Evolutionary conservation across 2,329 filamentous ascomycete species (phyloP).

Genomic region (Coccinonectria pachysandricola): DNA sequence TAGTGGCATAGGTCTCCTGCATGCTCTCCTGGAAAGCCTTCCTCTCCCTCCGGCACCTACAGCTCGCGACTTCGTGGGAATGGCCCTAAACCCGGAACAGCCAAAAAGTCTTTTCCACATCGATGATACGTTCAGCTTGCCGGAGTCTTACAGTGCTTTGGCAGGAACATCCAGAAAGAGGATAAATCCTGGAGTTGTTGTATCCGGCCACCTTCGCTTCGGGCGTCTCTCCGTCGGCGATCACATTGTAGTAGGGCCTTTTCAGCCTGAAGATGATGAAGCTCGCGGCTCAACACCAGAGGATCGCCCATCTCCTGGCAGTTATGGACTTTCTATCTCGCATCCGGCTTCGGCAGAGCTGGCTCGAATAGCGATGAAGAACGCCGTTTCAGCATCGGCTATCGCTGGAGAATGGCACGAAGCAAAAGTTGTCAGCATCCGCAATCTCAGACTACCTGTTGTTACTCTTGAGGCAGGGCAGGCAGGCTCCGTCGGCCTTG

Average conservation of each 20-base stretch:
- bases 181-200: conserved; percentile 53
- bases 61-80: conserved; percentile 43
- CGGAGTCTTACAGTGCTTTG: conserved; percentile 41
- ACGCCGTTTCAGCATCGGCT: conserved; percentile 39
- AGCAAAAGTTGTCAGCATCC: conserved; percentile 73
- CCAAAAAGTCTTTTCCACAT: conserved; percentile 70
- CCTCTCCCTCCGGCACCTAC: conserved; percentile 54
- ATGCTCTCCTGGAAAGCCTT: conserved; percentile 68
- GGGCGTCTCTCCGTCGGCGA: conserved; percentile 72
- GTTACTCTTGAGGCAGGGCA: conserved; percentile 66
- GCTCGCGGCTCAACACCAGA: conserved; percentile 28
- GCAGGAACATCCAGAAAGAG: conserved; percentile 7
- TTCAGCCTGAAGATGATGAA: conserved; percentile 47
- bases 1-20: conserved; percentile 67
- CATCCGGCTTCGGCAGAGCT: conserved; percentile 45
- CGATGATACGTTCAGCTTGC: conserved; percentile 77
- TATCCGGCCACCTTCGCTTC: conserved; percentile 76
- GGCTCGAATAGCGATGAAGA: conserved; percentile 41
- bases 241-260: conserved; percentile 69
- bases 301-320: conserved; percentile 36
- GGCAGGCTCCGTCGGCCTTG: conserved; percentile 78
- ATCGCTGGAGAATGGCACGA: conserved; percentile 64
- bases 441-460: conserved; percentile 79
- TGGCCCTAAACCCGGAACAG: conserved; percentile 46
- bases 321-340: conserved; percentile 39